A percentile compares a stretch with the other conserved stretches of the same genome.
Conservation (phyloP, 306 rosid species). For the Prunus salicina region DNA sequence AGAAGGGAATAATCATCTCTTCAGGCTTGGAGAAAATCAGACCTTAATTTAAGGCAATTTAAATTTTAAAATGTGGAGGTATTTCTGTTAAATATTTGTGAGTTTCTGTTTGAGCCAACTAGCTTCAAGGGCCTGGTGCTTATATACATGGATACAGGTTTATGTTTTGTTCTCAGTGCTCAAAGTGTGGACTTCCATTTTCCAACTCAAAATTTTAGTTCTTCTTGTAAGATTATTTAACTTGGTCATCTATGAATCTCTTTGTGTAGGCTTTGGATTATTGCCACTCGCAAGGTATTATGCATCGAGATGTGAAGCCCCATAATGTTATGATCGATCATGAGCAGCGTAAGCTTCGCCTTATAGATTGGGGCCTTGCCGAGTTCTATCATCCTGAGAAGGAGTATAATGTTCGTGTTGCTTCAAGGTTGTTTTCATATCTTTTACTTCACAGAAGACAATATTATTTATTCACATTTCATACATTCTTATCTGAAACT, state of each 20-base stretch:
- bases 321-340: conserved; percentile 50
- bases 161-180: background rate
- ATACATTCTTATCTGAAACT: background rate
- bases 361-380: conserved; percentile 48
- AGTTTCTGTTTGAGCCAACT: background rate
- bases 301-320: conserved; percentile 50
- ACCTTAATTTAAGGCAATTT: background rate
- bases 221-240: background rate
- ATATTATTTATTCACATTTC: background rate
- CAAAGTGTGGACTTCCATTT: conserved; percentile 4
- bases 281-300: conserved; percentile 49
- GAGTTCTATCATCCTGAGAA: conserved; percentile 47
- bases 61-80: background rate
- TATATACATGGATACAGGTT: background rate
- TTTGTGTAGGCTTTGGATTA: conserved; percentile 39
- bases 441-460: background rate
- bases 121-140: background rate
- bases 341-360: conserved; percentile 46
- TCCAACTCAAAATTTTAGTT: background rate
- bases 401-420: conserved; percentile 47
- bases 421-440: conserved; percentile 32
- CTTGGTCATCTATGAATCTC: background rate
- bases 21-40: background rate
- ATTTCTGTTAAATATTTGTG: background rate
- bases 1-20: background rate